Base-by-base conservation (phyloP, 2,329 filamentous ascomycete species). In the Cadophora gregata region DNA sequence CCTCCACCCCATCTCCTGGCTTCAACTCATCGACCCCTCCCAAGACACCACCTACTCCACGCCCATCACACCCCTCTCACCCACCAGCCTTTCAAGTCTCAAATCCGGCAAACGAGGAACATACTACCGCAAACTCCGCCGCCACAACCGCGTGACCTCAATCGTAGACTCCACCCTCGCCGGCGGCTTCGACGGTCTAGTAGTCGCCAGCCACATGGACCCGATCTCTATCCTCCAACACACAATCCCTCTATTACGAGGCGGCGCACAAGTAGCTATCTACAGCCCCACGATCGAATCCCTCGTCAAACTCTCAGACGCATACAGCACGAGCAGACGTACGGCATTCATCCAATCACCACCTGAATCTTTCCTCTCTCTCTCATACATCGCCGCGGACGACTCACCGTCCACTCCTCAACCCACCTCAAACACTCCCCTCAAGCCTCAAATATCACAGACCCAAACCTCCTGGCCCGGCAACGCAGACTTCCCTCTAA, bases 101-200 rank as follows among this genome's bases (percentile, higher is more conserved):
- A 98, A 97, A 80, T 86, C 90, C 16, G 93, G 90, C 70, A 93
- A 94, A 65, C 86, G 94, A 38, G 91, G 91, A 31, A 90, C 89
- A 63, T 97, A 97, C 79, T 93, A 92, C 82, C 92, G 93, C 74
- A 99, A 99, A 82, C 88, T 92, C 19, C 86, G 93, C 56, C 86
- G 96, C 27, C 97, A 92, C 90, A 88, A 89, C 53, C 86, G 89
- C 47, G 87, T 89, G 7, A 88, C 85, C 25, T 83, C 86, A 58
- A 88, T 96, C 6, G 90, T 97, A 14, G 88, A 96, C 72, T 85
- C 89, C 59, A 89, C 93, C 0, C 86, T 90, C 2, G 83, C 84
- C 1, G 94, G 95, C 14, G 88, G 86, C 21, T 97, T 97, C 76
- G 89, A 93, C 24, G 94, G 93, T 0, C 85, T 98, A 0, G 86